Evolutionary conservation across 177 flowering plant species (phyloP).

Genomic region (Vitis hybrid): DNA sequence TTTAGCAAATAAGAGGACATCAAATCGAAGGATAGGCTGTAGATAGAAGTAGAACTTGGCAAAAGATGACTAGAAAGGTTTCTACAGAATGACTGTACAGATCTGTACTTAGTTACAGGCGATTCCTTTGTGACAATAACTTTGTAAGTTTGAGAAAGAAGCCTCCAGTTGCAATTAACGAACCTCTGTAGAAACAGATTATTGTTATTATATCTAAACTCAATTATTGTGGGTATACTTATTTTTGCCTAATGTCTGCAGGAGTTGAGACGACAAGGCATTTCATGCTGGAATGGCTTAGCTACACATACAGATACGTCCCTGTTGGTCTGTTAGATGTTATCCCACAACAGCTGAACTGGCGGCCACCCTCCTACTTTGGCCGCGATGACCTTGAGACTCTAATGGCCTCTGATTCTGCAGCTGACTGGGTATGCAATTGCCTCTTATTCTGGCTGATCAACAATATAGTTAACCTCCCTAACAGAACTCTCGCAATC

Average conservation of each 20-base stretch:
- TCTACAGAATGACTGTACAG: no score
- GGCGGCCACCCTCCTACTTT: conserved; percentile 86
- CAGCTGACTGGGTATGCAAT: conserved; percentile 86
- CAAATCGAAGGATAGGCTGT: no score
- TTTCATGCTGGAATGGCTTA: conserved; percentile 95
- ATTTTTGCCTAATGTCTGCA: conserved; percentile 29
- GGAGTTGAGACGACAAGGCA: conserved; percentile 95
- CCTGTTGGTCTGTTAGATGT: conserved; percentile 91
- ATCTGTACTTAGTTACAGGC: no score
- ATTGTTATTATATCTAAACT: no score
- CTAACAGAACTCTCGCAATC: background rate
- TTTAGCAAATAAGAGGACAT: no score
- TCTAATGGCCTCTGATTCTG: conserved; percentile 94
- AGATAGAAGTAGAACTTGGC: no score
- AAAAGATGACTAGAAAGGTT: no score
- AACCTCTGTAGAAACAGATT: no score
- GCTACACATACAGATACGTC: conserved; percentile 81
- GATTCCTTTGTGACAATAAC: no score
- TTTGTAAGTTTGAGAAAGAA: no score
- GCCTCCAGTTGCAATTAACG: no score
- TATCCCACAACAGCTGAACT: conserved; percentile 76
- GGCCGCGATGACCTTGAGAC: conserved; percentile 96
- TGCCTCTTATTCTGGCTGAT: background rate
- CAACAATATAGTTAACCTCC: background rate
- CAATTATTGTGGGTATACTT: background rate